Evolutionary conservation across 2,329 filamentous ascomycete genomes (phyloP), one percentile per base, ranked within the genome.

Genomic region (Chaetothyriales sp.): DNA sequence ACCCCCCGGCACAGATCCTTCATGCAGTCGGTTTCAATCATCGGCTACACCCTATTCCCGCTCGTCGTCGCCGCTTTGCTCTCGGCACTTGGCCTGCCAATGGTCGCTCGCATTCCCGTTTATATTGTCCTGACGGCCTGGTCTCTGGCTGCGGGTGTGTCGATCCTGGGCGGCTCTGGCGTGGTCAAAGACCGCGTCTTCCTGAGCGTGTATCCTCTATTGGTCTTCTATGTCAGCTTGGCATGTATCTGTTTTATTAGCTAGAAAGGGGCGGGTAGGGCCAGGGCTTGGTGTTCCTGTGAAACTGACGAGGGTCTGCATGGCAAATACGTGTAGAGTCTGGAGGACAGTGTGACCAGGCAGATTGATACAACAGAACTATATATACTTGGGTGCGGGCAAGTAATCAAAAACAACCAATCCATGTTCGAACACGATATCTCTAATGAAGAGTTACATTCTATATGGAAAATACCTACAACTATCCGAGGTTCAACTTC

Each of bases 201-300:
- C 20, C 81, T 98, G 63, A 92, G 92, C 18, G 88, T 98, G 19
- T 98, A 93, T 65, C 92, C 92, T 51, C 73, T 98, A 49, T 84
- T 95, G 64, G 84, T 96, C 47, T 98, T 96, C 69, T 98, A 98
- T 68, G 73, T 95, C 52, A 86, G 86, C 32, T 73, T 98, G 59
- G 90, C 89, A 49, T 95, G 88, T 66, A 77, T 98, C 54, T 98
- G 92, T 75, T 95, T 96, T 68, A 95, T 98, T 66, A 95, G 88
- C 71, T 95, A 79, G 65, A 42, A 22, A n/a, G 39, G 18, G 44
- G 39, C 26, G 19, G 18, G 28, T 8, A 43, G n/a, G n/a, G n/a
- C n/a, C n/a, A n/a, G n/a, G n/a, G n/a, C n/a, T n/a, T n/a, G n/a
- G n/a, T n/a, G n/a, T n/a, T n/a, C n/a, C n/a, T 18, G n/a, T 2